A percentile compares a stretch with the other conserved stretches of the same genome.
These are phyloP conservation scores for Dactylellina sp. DNA, from an alignment of 2,329 filamentous ascomycete species.

Conservation along the genomic window DNA sequence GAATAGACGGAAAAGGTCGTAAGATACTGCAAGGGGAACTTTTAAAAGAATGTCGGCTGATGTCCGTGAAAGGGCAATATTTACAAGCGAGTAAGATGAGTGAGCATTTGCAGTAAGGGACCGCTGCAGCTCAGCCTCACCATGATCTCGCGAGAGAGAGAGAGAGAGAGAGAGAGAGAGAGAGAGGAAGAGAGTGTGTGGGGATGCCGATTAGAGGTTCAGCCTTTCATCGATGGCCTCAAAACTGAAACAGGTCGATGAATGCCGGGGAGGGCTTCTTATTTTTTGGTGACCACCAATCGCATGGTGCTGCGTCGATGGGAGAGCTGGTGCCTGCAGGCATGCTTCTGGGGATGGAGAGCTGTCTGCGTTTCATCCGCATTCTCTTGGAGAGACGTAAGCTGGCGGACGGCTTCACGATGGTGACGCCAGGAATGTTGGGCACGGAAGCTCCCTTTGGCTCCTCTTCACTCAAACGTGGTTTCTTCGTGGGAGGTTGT, in stretches of 20 bases:
- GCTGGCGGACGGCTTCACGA: slow-evolving; percentile 52
- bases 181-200: not conserved
- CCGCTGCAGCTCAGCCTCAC: slow-evolving; percentile 39
- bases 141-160: slow-evolving; percentile 13
- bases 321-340: slow-evolving; percentile 21
- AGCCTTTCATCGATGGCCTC: slow-evolving; percentile 31
- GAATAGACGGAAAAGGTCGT: slow-evolving; percentile 25
- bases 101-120: slow-evolving; percentile 50
- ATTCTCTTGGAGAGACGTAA: slow-evolving; percentile 55
- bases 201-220: not conserved
- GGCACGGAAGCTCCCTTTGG: slow-evolving; percentile 21
- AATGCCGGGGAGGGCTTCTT: slow-evolving; percentile 52
- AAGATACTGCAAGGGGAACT: slow-evolving; percentile 32
- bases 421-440: slow-evolving; percentile 35
- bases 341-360: slow-evolving; percentile 52
- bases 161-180: slow-evolving; percentile 1
- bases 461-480: slow-evolving; percentile 37
- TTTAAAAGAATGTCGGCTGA: slow-evolving; percentile 40
- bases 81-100: slow-evolving; percentile 50
- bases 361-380: slow-evolving; percentile 53
- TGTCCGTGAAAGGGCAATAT: slow-evolving; percentile 42
- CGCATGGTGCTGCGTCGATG: slow-evolving; percentile 11
- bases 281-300: slow-evolving; percentile 48
- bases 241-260: slow-evolving; percentile 56
- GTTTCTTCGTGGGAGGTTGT: slow-evolving; percentile 53